Evolutionary conservation across 108 stramenopile genomes (phyloP).

Genomic region (Stephanodiscus triporus): DNA sequence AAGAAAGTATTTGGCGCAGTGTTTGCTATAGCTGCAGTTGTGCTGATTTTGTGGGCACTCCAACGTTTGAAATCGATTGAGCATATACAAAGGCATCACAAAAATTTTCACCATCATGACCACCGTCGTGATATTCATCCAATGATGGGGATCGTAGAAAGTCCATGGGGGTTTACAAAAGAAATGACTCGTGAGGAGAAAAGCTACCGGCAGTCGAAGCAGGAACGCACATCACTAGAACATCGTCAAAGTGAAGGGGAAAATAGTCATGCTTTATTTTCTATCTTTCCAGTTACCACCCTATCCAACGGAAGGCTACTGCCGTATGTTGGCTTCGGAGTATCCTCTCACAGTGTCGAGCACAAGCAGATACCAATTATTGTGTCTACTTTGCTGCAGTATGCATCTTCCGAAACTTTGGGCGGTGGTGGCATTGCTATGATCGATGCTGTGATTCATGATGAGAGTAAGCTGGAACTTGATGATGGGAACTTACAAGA

Average conservation of each 20-base stretch:
- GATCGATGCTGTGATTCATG: conserved; percentile 46
- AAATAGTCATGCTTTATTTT: conserved; percentile 16
- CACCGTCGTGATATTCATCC: conserved; percentile 46
- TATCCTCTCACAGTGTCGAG: conserved; percentile 33
- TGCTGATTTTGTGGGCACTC: conserved; percentile 9
- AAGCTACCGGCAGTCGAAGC: conserved; percentile 4
- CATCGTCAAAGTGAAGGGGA: not conserved
- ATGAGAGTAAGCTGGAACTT: conserved; percentile 7
- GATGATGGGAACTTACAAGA: conserved; percentile 4
- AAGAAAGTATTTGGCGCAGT: conserved; percentile 11
- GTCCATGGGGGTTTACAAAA: conserved; percentile 41
- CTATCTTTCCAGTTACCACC: conserved; percentile 23
- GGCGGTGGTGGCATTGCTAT: conserved; percentile 47
- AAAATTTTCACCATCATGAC: conserved; percentile 25
- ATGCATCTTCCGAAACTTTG: conserved; percentile 42
- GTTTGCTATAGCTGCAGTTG: conserved; percentile 1
- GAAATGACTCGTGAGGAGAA: conserved; percentile 14
- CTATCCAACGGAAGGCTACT: conserved; percentile 29
- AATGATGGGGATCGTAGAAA: conserved; percentile 43
- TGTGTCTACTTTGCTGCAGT: conserved; percentile 38
- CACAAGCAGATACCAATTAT: conserved; percentile 44
- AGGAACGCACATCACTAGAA: conserved; percentile 6
- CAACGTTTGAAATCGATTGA: conserved; percentile 22
- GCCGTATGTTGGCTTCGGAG: conserved; percentile 44
- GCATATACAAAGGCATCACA: conserved; percentile 4